A percentile compares a stretch with the other conserved stretches of the same genome.
phyloP scores from a whole-genome alignment of 441 rosid species.

The Gossypium gossypioides region DNA sequence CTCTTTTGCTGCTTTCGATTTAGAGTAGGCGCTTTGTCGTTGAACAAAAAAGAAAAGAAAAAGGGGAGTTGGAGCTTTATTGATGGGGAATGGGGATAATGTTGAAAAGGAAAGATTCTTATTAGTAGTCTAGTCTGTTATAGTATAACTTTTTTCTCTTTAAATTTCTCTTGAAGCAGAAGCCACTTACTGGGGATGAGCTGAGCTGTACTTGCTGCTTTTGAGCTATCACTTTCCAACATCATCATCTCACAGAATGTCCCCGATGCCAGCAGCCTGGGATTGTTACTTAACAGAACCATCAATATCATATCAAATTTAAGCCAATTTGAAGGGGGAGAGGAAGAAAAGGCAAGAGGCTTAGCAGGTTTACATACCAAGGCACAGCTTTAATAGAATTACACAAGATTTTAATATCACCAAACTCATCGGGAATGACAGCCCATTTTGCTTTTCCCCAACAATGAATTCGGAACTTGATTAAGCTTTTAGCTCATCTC shows the following conservation, averaged over 20 bases:
- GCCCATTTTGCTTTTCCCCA: not conserved
- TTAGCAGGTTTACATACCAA: not conserved
- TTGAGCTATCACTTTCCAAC: not conserved
- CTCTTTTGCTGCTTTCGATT: conserved; percentile 17
- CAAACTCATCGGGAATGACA: not conserved
- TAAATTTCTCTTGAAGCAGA: not conserved
- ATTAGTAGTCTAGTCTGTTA: not conserved
- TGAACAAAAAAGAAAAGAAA: not conserved
- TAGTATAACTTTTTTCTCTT: not conserved
- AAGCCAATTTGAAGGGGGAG: not conserved
- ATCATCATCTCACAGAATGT: not conserved
- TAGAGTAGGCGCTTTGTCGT: conserved; percentile 14
- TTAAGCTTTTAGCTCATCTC: not conserved
- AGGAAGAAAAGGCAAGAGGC: not conserved
- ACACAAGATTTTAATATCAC: not conserved
- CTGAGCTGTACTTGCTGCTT: not conserved
- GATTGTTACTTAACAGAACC: not conserved
- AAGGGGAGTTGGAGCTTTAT: conserved; percentile 7
- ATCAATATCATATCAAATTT: not conserved
- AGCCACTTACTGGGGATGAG: not conserved
- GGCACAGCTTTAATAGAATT: not conserved
- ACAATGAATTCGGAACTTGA: not conserved
- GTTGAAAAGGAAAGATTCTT: not conserved
- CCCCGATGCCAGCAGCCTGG: not conserved
- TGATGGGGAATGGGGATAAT: not conserved